phyloP scores from a whole-genome alignment of 805 yeast species.

The Citeromyces nyonsensis region DNA sequence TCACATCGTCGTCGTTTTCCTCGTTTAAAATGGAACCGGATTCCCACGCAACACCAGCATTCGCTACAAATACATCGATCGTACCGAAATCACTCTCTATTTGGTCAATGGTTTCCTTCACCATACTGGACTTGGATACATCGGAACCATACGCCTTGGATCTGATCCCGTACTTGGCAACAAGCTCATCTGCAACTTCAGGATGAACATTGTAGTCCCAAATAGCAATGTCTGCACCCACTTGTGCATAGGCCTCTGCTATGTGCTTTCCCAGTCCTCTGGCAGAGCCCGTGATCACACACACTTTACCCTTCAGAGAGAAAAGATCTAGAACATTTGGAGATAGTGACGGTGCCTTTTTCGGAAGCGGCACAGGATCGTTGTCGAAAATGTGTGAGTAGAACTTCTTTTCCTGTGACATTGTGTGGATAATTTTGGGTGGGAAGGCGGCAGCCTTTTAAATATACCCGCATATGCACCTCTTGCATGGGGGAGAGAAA shows the following conservation, averaged over 20 bases:
- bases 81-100: constrained; percentile 21
- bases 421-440: neutral
- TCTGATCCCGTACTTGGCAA: constrained; percentile 21
- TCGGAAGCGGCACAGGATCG: constrained; percentile 22
- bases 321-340: constrained; percentile 27
- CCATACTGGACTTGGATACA: constrained; percentile 15
- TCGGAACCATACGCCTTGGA: constrained; percentile 11
- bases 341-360: constrained; percentile 34
- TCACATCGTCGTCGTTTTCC: constrained; percentile 15
- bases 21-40: constrained; percentile 10
- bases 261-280: constrained; percentile 23
- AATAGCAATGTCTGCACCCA: constrained; percentile 25
- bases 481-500: neutral
- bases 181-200: constrained; percentile 15
- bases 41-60: constrained; percentile 20
- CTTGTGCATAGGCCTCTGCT: constrained; percentile 25
- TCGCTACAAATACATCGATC: constrained; percentile 24
- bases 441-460: neutral
- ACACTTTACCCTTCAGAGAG: constrained; percentile 24
- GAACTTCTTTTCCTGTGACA: constrained; percentile 1
- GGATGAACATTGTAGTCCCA: constrained; percentile 22
- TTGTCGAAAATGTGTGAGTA: constrained; percentile 7
- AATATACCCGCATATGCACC: neutral
- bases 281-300: constrained; percentile 24
- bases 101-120: constrained; percentile 12